These are phyloP conservation scores for Aspergillus sp. DNA, from an alignment of 2,329 filamentous ascomycete genomes.

Conservation along the genomic window DNA sequence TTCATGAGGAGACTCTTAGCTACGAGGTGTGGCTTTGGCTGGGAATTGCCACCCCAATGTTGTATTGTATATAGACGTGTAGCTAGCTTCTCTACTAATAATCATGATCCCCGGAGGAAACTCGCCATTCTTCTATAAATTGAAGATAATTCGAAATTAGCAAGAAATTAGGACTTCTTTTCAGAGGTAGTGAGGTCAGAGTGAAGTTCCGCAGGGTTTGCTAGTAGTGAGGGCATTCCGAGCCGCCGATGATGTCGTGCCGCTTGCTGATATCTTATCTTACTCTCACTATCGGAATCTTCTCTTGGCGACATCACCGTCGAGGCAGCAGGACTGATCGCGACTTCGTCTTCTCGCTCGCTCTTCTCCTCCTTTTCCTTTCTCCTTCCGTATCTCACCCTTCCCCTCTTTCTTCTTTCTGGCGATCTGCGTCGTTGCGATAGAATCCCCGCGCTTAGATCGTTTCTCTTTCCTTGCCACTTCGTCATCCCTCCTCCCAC, in stretches of 20 bases:
- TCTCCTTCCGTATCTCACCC: background rate
- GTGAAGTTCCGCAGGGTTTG: background rate
- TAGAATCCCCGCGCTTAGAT: background rate
- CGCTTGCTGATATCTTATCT: background rate
- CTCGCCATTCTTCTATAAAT: slow-evolving; percentile 17
- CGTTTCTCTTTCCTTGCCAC: slow-evolving; percentile 6
- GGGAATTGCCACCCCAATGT: slow-evolving; percentile 21
- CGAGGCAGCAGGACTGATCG: slow-evolving; percentile 1
- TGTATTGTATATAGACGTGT: slow-evolving; percentile 38
- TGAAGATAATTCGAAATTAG: background rate
- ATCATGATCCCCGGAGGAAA: slow-evolving; percentile 22
- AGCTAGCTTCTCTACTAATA: slow-evolving; percentile 17
- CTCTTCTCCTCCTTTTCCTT: background rate
- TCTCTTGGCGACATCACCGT: slow-evolving; percentile 12
- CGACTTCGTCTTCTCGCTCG: slow-evolving; percentile 1
- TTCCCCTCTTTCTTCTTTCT: background rate
- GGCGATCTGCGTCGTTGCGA: background rate
- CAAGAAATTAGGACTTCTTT: background rate
- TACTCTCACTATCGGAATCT: slow-evolving; percentile 6
- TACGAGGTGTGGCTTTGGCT: slow-evolving; percentile 18
- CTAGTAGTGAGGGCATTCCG: background rate
- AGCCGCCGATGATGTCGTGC: background rate
- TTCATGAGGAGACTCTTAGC: slow-evolving; percentile 24
- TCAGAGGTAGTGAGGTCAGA: background rate
- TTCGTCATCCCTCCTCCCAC: background rate